These are phyloP conservation scores for Skeletonema menzelii DNA, from an alignment of 108 stramenopile genomes.

Conservation along the genomic window DNA sequence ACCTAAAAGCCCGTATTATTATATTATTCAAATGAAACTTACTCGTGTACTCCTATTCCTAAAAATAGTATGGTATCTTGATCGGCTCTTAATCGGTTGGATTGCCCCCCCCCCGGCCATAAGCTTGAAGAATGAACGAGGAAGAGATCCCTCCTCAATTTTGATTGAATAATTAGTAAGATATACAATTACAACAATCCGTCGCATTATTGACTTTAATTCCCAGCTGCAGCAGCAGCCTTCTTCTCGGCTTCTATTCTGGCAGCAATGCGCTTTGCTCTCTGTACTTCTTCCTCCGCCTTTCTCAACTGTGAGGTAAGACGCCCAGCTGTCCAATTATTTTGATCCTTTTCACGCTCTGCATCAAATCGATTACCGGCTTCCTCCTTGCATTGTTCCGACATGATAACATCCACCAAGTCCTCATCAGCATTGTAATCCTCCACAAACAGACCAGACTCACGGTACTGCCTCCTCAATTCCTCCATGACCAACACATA, in stretches of 20 bases:
- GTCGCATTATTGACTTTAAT: not conserved
- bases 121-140: no score
- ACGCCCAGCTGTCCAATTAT: slow-evolving; percentile 11
- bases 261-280: not conserved
- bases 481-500: slow-evolving; percentile 3
- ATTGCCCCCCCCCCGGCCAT: no score
- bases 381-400: slow-evolving; percentile 2
- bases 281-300: not conserved
- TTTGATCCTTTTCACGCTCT: slow-evolving; percentile 11
- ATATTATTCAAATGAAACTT: no score
- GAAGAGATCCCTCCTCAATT: no score
- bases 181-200: no score
- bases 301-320: not conserved
- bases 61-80: no score
- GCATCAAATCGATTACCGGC: slow-evolving; percentile 5
- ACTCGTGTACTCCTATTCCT: no score
- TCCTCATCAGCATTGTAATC: not conserved
- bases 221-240: not conserved
- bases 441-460: not conserved
- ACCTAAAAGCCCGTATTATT: no score
- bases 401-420: not conserved
- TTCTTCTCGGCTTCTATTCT: not conserved
- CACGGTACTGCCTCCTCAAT: not conserved
- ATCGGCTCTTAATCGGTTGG: no score
- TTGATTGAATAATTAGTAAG: no score